phyloP scores from a whole-genome alignment of 495 filamentous ascomycete genomes.

The Acidomyces sp. region DNA sequence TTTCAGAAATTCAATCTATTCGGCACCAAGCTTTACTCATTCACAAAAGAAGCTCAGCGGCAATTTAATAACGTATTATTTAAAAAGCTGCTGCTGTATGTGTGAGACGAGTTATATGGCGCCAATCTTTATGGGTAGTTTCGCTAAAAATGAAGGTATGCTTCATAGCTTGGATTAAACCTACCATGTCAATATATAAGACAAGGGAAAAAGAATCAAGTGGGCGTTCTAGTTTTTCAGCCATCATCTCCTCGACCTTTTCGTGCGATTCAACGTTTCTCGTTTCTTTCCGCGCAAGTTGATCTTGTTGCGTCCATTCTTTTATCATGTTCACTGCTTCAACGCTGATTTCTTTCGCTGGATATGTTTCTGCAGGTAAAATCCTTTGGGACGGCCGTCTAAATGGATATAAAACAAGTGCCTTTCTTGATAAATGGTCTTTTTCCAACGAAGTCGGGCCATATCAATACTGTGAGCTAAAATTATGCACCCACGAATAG shows the following conservation, averaged over 20 bases:
- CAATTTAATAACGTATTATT: no score
- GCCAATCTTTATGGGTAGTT: no score
- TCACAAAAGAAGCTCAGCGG: no score
- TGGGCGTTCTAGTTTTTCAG: no score
- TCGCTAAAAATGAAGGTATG: no score
- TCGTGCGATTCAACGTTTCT: no score
- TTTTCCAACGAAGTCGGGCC: slow-evolving; percentile 53
- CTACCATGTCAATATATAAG: no score
- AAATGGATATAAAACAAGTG: slow-evolving; percentile 39
- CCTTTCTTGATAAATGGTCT: slow-evolving; percentile 44
- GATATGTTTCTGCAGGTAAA: slow-evolving; percentile 18
- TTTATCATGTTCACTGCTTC: slow-evolving; percentile 9
- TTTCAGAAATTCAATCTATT: slow-evolving; percentile 3
- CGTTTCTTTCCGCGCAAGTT: slow-evolving; percentile 3
- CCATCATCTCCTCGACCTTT: no score
- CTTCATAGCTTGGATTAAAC: no score
- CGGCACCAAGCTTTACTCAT: background rate
- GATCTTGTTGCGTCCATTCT: slow-evolving; percentile 12
- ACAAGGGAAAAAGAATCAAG: no score
- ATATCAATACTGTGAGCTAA: background rate
- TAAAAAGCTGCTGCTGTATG: no score
- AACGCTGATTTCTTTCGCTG: slow-evolving; percentile 6
- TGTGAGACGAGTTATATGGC: no score
- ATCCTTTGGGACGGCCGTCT: slow-evolving; percentile 51
- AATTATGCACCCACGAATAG: background rate